Evolutionary conservation across 2,329 filamentous ascomycete genomes (phyloP), one percentile per base, ranked within the genome.

Genomic region (Pseudogymnoascus verrucosus): DNA sequence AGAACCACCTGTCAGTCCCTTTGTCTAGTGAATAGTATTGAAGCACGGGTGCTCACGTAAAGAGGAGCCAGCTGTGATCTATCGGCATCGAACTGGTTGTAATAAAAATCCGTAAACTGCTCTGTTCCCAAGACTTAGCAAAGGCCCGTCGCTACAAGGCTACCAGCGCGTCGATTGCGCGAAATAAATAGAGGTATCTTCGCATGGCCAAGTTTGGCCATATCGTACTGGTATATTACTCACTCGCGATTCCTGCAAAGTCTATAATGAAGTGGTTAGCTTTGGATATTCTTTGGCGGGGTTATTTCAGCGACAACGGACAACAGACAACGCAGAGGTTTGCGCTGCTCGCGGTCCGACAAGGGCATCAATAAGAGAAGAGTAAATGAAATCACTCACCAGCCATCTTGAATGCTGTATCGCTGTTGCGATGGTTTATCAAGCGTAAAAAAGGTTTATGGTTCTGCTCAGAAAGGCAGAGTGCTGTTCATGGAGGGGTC

Each of bases 81-180:
- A 77, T 93, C 82, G 66, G 74, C 67, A 76, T 96, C 92, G 78
- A 97, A 96, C 65, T 87, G 88, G 73, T 88, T 82, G 84, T 96
- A 97, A 86, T 97, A 98, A 82, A 89, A 93, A 66, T 87, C 75
- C 69, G 93, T 88, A 78, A 98, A 97, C 79, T 96, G 85, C 76
- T 88, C 93, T 97, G 74, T 47, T 36, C 19, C 19, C 34, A 28
- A 14, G 37, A 23, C 36, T 64, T 62, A 54, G 61, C 42, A 44
- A 44, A 39, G 8, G 61, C 8, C 14, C 16, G 7, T 62, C 11
- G 2, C 28, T 14, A 21, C 28, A 3, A 57, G 16, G 51, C n/a
- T 34, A 34, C n/a, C 47, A 19, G 47, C 47, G 4, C 51, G 34
- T 57, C 51, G 51, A 34, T 57, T 34, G 28, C 16, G 51, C 16